Evolutionary conservation across 805 yeast species (phyloP), one percentile per base, ranked within the genome.

Genomic region (Saturnispora mendoncae): DNA sequence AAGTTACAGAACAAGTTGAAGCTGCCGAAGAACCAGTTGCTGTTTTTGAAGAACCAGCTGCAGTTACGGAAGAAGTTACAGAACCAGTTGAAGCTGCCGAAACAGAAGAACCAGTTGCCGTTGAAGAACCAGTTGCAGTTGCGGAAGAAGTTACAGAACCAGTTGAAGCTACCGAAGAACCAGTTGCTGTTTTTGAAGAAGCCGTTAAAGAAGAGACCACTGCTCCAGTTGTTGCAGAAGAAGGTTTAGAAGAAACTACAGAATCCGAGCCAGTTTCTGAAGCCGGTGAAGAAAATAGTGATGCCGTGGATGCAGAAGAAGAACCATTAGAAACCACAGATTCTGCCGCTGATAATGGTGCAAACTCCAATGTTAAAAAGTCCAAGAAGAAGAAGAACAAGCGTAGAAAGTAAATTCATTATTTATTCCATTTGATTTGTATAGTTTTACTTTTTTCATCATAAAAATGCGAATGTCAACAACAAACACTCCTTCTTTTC

Each of bases 331-430:
- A 40, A 29, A 31, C 19, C 24, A 23, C 30, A 4, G 30, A 40
- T 17, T 2, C 15, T 21, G 26, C 24, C 3, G 39, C 27, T 14
- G 42, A 15, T n/a, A 36, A 18, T 6, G 32, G 33, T 13, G 24
- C 32, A 13, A 15, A 12, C 3, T 7, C 13, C 14, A 18, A 23
- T 19, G 15, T 27, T 17, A 36, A 39, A 17, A 42, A 43, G 32
- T 40, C 39, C 33, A 48, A 42, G 40, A 41, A 42, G 34, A 42
- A 39, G 28, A 36, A 35, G 35, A 36, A 33, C 38, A 43, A 48
- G 46, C 44, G 44, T 42, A 43, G 39, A 19, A 46, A 48, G 46
- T 44, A 42, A 37, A 6, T 17, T 17, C 8, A 14, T 12, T 4
- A 13, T 27, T 14, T 7, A 14, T 27, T 27, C n/a, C n/a, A n/a